Percentiles rank a stretch among this genome's conserved stretches.
These are phyloP conservation scores for Leccinum barrowsii DNA, from an alignment of 768 basidiomycete species.

Conservation along the genomic window DNA sequence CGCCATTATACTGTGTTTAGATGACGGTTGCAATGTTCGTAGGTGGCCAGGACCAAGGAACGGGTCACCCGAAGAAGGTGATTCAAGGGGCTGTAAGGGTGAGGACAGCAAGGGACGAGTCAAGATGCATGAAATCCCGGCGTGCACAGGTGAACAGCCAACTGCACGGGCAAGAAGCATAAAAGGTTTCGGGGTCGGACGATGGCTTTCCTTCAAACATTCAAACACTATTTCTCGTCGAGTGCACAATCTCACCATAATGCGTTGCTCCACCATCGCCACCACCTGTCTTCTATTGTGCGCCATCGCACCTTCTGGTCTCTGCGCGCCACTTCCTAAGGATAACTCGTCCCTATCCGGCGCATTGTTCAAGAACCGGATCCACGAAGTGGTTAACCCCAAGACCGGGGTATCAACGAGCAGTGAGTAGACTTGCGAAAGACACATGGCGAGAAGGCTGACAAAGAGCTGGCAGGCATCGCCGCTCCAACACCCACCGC, in stretches of 20 bases:
- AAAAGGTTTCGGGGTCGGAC: constrained; percentile 7
- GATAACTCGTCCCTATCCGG: constrained; percentile 1
- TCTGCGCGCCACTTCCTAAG: constrained; percentile 13
- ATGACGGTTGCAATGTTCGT: not conserved
- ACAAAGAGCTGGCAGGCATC: not conserved
- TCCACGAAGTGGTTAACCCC: constrained; percentile 21
- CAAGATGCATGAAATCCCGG: not conserved
- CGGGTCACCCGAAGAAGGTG: not conserved
- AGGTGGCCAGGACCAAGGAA: not conserved
- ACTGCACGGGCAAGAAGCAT: constrained; percentile 2
- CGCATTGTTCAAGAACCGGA: constrained; percentile 16
- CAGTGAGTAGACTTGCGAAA: constrained; percentile 5
- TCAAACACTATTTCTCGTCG: not conserved
- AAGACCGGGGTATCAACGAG: not conserved
- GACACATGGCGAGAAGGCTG: not conserved
- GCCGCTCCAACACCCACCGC: not conserved
- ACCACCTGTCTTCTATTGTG: constrained; percentile 13
- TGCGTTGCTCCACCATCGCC: constrained; percentile 11
- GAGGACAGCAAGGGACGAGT: not conserved
- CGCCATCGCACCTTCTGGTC: constrained; percentile 11
- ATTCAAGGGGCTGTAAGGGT: not conserved
- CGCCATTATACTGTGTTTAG: not conserved
- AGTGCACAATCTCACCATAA: constrained; percentile 10
- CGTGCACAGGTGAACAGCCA: constrained; percentile 12
- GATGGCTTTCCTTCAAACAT: not conserved